Base-by-base conservation (phyloP, 768 basidiomycete species). In the Boletus fagicola region DNA sequence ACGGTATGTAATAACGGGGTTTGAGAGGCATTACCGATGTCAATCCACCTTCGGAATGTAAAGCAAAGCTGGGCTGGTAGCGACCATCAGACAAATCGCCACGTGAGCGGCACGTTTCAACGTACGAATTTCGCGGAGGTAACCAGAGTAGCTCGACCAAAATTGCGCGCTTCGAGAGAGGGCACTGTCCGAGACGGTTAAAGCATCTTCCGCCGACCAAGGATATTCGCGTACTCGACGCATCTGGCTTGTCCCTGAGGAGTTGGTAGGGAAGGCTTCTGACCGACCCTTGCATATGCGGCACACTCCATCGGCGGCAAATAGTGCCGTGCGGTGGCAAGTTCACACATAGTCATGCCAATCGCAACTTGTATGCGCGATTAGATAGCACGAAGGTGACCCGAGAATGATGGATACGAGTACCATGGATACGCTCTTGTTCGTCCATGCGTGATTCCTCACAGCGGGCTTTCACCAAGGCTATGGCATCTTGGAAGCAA, bases 61-160 rank as follows among this genome's bases (percentile, higher is more conserved):
- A 83, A 83, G 70, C 90, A 91, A 20, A 90, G 77, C 74, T 90
- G 88, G 33, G 88, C 89, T 90, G 56, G 36, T 62, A 8, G 40
- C 59, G 54, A 58, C 63, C 60, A 67, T 74, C 67, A 71, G 49
- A 56, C 43, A 38, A 53, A 44, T 28, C 36, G 46, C 42, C 36
- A 46, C 44, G 52, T 30, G 49, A 51, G 38, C 54, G 56, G 30
- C n/a, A 39, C 26, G 54, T 64, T 60, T 61, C 60, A 54, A 83
- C 88, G 69, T 67, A 88, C 89, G 82, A 55, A 88, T 78, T 77
- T 91, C 88, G 44, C 89, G 82, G 50, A 92, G 77, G 71, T 92
- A 90, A 0, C 90, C 90, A 3, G 90, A 92, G 70, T 90, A 91
- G 55, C 87, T 90, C 4, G 90, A 90, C 90, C 90, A 92, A 64